A percentile compares a stretch with the other conserved stretches of the same genome.
Evolutionary conservation across 2,329 filamentous ascomycete genomes (phyloP).

Genomic region (Clathrospora elynae): DNA sequence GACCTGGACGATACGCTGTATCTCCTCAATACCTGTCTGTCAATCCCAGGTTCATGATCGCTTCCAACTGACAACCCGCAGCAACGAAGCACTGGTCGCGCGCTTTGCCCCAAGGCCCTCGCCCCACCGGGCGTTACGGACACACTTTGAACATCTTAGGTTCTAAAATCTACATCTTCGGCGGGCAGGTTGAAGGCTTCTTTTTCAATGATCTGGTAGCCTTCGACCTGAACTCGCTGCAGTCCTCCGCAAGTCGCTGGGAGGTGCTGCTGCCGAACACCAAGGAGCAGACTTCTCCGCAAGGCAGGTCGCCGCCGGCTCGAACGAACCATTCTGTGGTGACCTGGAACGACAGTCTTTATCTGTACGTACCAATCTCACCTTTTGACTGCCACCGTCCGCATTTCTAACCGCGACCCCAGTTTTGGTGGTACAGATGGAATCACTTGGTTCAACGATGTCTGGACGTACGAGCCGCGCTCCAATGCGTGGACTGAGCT

Average conservation of each 20-base stretch:
- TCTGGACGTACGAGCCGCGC: slow-evolving; percentile 91
- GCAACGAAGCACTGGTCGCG: slow-evolving; percentile 98
- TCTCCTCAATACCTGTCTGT: slow-evolving; percentile 92
- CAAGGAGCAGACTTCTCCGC: slow-evolving; percentile 57
- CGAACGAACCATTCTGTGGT: slow-evolving; percentile 94
- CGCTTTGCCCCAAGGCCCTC: slow-evolving; percentile 81
- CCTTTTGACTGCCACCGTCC: slow-evolving; percentile 57
- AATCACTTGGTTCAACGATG: slow-evolving; percentile 97
- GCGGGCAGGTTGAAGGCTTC: slow-evolving; percentile 93
- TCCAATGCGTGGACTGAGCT: slow-evolving; percentile 83
- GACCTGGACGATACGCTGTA: slow-evolving; percentile 94
- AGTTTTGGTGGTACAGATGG: slow-evolving; percentile 98
- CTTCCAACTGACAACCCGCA: slow-evolving; percentile 51
- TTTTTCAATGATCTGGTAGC: slow-evolving; percentile 98
- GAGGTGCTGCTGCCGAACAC: slow-evolving; percentile 84
- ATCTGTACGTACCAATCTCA: slow-evolving; percentile 59
- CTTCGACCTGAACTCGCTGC: slow-evolving; percentile 93
- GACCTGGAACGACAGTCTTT: slow-evolving; percentile 91
- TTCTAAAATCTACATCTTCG: slow-evolving; percentile 97
- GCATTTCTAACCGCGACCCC: slow-evolving; percentile 19
- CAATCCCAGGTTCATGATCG: not conserved
- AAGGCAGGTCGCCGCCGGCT: slow-evolving; percentile 66
- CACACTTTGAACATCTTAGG: slow-evolving; percentile 96
- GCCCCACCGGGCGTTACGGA: slow-evolving; percentile 89
- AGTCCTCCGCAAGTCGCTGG: slow-evolving; percentile 90